phyloP scores from a whole-genome alignment of 2,329 filamentous ascomycete species.

The Arthroderma uncinatum region DNA sequence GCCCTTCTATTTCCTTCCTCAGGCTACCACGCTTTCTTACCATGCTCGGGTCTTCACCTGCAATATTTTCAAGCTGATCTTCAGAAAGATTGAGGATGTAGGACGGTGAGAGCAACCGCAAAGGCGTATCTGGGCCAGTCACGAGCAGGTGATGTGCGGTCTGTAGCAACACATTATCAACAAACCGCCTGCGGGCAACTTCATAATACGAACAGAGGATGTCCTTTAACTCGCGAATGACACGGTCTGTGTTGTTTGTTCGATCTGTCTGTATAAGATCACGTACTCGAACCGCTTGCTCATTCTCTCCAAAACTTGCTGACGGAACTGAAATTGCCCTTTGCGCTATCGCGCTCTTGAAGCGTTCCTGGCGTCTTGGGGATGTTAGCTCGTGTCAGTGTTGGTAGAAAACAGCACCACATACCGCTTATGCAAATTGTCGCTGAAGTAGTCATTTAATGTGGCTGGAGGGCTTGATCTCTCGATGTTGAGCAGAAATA shows the following conservation, averaged over 20 bases:
- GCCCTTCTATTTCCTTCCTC: slow-evolving; percentile 35
- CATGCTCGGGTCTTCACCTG: slow-evolving; percentile 43
- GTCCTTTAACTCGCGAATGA: slow-evolving; percentile 47
- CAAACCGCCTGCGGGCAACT: slow-evolving; percentile 49
- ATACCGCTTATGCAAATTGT: slow-evolving; percentile 33
- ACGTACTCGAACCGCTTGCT: slow-evolving; percentile 7
- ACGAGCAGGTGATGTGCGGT: slow-evolving; percentile 47
- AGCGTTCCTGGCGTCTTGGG: neutral
- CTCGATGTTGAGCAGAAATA: slow-evolving; percentile 46
- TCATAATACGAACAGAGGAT: slow-evolving; percentile 52
- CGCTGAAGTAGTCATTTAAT: slow-evolving; percentile 42
- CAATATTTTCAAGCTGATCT: slow-evolving; percentile 45
- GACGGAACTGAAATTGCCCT: slow-evolving; percentile 5
- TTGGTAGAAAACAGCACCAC: neutral
- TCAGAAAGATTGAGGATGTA: slow-evolving; percentile 41
- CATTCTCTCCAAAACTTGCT: slow-evolving; percentile 7
- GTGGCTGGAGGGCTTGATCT: slow-evolving; percentile 38
- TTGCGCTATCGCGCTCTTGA: neutral
- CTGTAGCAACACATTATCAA: slow-evolving; percentile 52
- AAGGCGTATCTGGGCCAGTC: slow-evolving; percentile 38
- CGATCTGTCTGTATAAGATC: too few relatives aligned
- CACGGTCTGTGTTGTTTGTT: slow-evolving; percentile 31
- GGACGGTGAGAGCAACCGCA: slow-evolving; percentile 43
- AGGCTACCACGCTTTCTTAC: slow-evolving; percentile 37
- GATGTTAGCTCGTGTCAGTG: neutral